Base-by-base conservation (phyloP, 768 basidiomycete genomes). In the Suillus subaureus region DNA sequence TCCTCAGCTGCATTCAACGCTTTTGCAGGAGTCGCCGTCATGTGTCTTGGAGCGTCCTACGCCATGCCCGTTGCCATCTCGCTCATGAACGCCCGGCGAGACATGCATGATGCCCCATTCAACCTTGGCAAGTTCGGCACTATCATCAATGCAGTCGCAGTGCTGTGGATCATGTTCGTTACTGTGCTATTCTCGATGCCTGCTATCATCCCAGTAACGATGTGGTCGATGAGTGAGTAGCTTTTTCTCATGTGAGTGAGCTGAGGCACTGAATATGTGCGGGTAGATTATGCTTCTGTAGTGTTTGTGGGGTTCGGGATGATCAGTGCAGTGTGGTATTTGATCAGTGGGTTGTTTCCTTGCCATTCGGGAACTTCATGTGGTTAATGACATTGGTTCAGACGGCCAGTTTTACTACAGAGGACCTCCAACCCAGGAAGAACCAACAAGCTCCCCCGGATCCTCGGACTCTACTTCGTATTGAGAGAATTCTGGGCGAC, bases 101-200 rank as follows among this genome's bases (percentile, higher is more conserved):
- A 80, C 42, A 78, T 88, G 64, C 66, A 64, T 4, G 83, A 81
- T 58, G 86, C 89, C 4, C 84, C 85, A 4, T 89, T 82, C 68
- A 73, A 69, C 31, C 72, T 87, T 9, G 88, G 86, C 0, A 76
- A 70, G 31, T 75, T 77, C 64, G 88, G 88, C 0, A 72, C 65
- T 37, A 28, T 75, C 49, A 75, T 87, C 9, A 90, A 90, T 72
- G 69, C 72, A 12, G 70, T 83, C 21, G 85, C 87, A 5, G 79
- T 90, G 12, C 58, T 84, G n/a, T 90, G 89, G 89, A 78, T 85
- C 64, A 55, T 75, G 60, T 87, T 90, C 61, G 84, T 87, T 71
- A 85, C 87, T 51, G 84, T 89, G 39, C 71, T 91, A 67, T 90
- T 89, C 70, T 88, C 87, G 28, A 89, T 90, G 88, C 88, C 88